phyloP scores from a whole-genome alignment of 2,329 filamentous ascomycete species.

The Zarea fungicola region DNA sequence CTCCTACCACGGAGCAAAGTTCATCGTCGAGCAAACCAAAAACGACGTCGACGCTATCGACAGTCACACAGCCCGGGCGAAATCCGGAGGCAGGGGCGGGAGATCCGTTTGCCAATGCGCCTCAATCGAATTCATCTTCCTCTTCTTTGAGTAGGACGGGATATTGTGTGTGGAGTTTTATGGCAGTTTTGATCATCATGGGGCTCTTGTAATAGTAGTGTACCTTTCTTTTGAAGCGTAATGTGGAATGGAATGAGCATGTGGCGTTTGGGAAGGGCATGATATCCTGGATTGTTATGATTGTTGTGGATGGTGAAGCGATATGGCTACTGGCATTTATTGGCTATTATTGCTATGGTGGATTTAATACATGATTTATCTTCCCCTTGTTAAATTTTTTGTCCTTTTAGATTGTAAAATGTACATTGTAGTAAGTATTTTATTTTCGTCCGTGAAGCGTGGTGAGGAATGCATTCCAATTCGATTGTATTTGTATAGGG shows the following conservation, averaged over 20 bases:
- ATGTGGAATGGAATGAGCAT: too few species aligned
- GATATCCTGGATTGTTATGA: background rate
- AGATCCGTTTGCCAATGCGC: slow-evolving; percentile 7
- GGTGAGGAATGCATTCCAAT: too few species aligned
- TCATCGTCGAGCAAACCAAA: too few species aligned
- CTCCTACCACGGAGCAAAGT: background rate
- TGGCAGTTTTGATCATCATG: background rate
- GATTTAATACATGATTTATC: background rate
- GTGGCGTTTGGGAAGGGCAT: background rate
- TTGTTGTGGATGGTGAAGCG: background rate
- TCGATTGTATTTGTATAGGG: too few species aligned
- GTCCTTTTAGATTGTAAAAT: too few species aligned
- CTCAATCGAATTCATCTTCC: too few species aligned
- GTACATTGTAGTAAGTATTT: too few species aligned
- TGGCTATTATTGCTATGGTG: background rate
- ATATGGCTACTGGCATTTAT: slow-evolving; percentile 5
- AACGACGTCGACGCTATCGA: background rate
- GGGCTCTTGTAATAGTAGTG: background rate
- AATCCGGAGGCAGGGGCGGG: slow-evolving; percentile 1
- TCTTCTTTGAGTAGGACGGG: background rate
- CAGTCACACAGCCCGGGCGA: background rate
- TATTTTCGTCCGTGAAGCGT: too few species aligned
- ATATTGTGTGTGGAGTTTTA: background rate
- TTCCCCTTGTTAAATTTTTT: too few species aligned
- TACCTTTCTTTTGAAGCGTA: too few species aligned